A percentile compares a stretch with the other conserved stretches of the same genome.
Evolutionary conservation across 1,284 basidiomycete genomes (phyloP).

Genomic region (Athelia sp.): DNA sequence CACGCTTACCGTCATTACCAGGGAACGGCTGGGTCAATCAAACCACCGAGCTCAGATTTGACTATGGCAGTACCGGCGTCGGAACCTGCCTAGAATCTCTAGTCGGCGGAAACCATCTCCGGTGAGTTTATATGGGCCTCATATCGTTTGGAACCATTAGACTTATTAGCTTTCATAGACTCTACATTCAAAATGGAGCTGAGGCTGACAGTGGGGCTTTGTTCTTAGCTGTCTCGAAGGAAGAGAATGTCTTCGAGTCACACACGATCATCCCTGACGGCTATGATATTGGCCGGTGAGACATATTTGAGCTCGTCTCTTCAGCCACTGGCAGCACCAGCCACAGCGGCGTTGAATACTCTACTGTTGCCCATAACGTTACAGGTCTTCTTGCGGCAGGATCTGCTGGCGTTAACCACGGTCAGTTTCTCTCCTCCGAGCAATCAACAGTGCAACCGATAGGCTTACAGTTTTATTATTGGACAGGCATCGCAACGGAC

Average conservation of each 20-base stretch:
- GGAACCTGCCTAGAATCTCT: constrained; percentile 63
- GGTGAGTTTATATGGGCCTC: constrained; percentile 28
- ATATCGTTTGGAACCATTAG: too few relatives aligned
- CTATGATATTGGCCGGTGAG: constrained; percentile 46
- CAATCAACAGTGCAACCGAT: not conserved
- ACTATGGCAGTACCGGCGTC: constrained; percentile 39
- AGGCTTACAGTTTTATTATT: constrained; percentile 1
- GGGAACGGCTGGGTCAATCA: constrained; percentile 35
- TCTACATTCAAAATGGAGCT: constrained; percentile 57
- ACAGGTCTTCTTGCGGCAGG: constrained; percentile 50
- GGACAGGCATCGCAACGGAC: constrained; percentile 39
- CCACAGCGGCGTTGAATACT: constrained; percentile 43
- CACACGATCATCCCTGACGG: constrained; percentile 53
- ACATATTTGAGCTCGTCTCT: constrained; percentile 39
- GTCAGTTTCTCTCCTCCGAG: constrained; percentile 15
- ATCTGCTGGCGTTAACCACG: constrained; percentile 41
- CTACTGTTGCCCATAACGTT: constrained; percentile 38
- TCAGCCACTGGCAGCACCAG: constrained; percentile 36
- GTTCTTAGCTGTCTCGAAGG: constrained; percentile 62
- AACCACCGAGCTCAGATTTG: constrained; percentile 54
- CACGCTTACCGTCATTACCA: not conserved
- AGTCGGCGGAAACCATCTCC: constrained; percentile 64
- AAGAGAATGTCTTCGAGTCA: constrained; percentile 37
- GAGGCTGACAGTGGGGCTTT: constrained; percentile 50
- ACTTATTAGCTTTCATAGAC: constrained; percentile 14